Evolutionary conservation across 164 flowering plant genomes (phyloP), one percentile per base, ranked within the genome.

Genomic region (Sedum album): DNA sequence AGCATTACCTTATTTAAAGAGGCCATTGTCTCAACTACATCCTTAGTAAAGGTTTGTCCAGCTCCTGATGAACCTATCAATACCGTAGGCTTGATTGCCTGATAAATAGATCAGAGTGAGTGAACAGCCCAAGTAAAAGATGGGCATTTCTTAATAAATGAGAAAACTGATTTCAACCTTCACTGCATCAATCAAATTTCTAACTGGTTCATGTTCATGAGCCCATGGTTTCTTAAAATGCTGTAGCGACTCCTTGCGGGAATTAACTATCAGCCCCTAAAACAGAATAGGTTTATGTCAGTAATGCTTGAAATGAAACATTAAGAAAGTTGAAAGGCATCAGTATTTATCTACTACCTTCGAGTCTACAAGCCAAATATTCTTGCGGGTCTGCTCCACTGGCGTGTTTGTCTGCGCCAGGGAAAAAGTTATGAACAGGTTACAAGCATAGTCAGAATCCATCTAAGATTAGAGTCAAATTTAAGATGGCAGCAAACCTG

Each of bases 321-420:
- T 17, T 57, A 57, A 57, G 13, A 51, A 57, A 6, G 11, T 1
- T 13, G 11, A 53, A 25, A 23, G 14, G 28, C 60, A 53, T 18
- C 23, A 21, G 15, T 21, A 7, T 23, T 53, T 21, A 44, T 44
- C 15, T 44, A 44, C 17, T 69, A 84, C 86, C 86, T 85, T 85
- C 31, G 88, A 85, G 70, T 85, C 88, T 38, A 85, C 89, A 62
- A 85, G 82, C 79, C 79, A 85, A 65, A 85, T 78, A 46, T 76
- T 82, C 78, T 85, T 79, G 64, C 89, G 82, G 64, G 84, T 64
- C 77, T 83, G 87, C 74, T 83, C 89, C 35, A 83, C n/a, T 6
- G 89, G 84, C 60, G 74, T 44, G 42, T 75, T 76, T 55, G 83
- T 82, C 89, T 85, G 83, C 76, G 70, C 20, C 69, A 36, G 57